Base-by-base conservation (phyloP, 345 rosid genomes). In the Dimocarpus longan region DNA sequence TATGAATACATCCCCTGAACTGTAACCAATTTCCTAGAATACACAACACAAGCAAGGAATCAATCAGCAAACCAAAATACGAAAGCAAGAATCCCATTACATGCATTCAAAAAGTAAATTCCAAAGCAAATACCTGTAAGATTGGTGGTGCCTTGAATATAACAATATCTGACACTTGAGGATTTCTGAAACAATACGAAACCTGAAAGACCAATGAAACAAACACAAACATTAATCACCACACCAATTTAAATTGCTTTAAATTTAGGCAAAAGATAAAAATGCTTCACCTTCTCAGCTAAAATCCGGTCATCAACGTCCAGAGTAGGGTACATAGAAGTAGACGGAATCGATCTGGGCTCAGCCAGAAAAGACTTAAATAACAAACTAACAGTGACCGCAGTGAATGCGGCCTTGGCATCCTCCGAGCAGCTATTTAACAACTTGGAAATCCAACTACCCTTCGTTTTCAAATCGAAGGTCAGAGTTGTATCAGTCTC, bases 141-240 rank as follows among this genome's bases (percentile, higher is more conserved):
- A 87, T 66, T 16, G 95, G 91, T 86, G 99, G 99, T 28, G 93
- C 96, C 90, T 89, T 92, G 80, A 93, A 93, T 82, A 95, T 89
- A 60, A 92, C 98, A 21, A 91, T 91, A 81, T 95, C 98, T 0
- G 88, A 91, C 79, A 93, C 94, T 82, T 93, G 93, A 18, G 98
- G 98, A 75, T 90, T 84, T 68, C 93, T 88, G 84, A 95, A 95
- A 43, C 91, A 5, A 62, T 93, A 95, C 5, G 98, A 93, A 67
- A 93, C 95, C 98, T 93, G 84, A 24, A 64, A 70, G 19, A 80
- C 18, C 73, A 80, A 70, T 63, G 77, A 70, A 32, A 40, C 68
- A 15, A 76, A 18, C 56, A 57, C 40, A 22, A 37, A 71, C 46
- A 62, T 64, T 21, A 60, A 15, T 43, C 16, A 24, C 18, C 22